These are phyloP conservation scores for Gentiana macrophylla DNA, from an alignment of 257 asterid genomes.

Conservation along the genomic window DNA sequence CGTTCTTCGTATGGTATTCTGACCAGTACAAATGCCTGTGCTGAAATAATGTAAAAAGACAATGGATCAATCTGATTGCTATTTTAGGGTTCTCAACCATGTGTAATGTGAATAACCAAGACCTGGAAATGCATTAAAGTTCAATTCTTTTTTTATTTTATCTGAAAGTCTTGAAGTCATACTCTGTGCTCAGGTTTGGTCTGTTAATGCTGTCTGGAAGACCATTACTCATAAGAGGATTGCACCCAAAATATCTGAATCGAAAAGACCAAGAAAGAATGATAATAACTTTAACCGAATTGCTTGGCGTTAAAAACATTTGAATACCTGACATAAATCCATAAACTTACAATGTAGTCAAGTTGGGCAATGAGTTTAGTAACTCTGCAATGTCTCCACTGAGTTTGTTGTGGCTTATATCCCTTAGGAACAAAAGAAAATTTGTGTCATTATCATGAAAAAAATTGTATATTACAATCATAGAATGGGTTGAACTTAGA, in stretches of 20 bases:
- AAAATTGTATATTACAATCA: neutral
- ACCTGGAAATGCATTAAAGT: neutral
- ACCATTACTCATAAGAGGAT: slow-evolving; percentile 24
- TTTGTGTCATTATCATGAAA: slow-evolving; percentile 1
- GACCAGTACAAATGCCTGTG: slow-evolving; percentile 28
- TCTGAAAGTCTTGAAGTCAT: slow-evolving; percentile 19
- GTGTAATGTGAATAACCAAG: no score
- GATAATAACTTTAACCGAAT: neutral
- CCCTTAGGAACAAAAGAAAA: slow-evolving; percentile 27
- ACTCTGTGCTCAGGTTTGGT: slow-evolving; percentile 50
- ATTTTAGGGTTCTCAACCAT: no score
- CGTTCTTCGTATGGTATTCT: slow-evolving; percentile 20
- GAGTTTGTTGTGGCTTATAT: slow-evolving; percentile 53
- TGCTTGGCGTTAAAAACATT: neutral
- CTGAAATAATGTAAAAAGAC: slow-evolving; percentile 19
- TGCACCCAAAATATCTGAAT: slow-evolving; percentile 52
- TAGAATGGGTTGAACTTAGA: neutral
- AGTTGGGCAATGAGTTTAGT: slow-evolving; percentile 21
- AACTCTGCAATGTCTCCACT: slow-evolving; percentile 34
- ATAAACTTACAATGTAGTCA: slow-evolving; percentile 41
- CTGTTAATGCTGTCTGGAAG: slow-evolving; percentile 25
- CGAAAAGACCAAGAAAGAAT: slow-evolving; percentile 2
- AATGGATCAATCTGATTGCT: slow-evolving; percentile 14
- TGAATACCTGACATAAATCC: neutral
- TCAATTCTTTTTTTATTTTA: no score